A percentile compares a stretch with the other conserved stretches of the same genome.
phyloP scores from a whole-genome alignment of 352 stramenopile species.

The Thraustochytrium striatum region DNA sequence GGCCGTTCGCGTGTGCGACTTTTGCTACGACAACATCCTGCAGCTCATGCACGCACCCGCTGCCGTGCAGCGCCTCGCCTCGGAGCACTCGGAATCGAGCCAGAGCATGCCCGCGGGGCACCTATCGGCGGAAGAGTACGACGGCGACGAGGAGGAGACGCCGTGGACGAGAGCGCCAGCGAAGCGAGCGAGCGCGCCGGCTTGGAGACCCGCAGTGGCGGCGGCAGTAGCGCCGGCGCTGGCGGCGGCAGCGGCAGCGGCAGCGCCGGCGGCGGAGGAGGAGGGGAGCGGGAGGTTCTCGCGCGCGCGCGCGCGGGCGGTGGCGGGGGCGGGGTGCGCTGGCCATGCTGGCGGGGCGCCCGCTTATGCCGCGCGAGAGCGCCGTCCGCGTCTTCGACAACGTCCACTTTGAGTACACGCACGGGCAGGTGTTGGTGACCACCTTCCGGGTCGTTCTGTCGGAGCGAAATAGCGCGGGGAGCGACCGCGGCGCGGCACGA shows the following conservation, averaged over 20 bases:
- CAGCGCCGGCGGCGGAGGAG: neutral
- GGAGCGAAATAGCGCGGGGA: too few species aligned
- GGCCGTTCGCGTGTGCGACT: slow-evolving; percentile 22
- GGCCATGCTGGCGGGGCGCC: neutral
- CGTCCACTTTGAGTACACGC: slow-evolving; percentile 30
- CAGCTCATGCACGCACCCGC: too few species aligned
- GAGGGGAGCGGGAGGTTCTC: neutral
- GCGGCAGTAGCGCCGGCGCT: neutral
- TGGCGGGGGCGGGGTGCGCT: neutral
- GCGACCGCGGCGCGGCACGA: neutral
- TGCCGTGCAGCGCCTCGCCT: neutral
- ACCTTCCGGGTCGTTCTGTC: slow-evolving; percentile 35
- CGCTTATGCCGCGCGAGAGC: slow-evolving; percentile 27
- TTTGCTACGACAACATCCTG: neutral
- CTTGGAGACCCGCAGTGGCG: neutral
- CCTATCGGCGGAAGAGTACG: too few species aligned
- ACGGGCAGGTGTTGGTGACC: neutral
- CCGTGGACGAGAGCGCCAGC: neutral
- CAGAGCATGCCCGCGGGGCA: too few species aligned
- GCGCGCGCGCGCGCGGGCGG: neutral
- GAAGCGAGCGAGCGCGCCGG: neutral
- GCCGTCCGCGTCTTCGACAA: neutral
- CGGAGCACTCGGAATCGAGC: too few species aligned
- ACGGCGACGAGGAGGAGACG: neutral
- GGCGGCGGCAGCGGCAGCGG: neutral